Evolutionary conservation across 148 eudicot species (phyloP), one percentile per base, ranked within the genome.

Genomic region (Diospyros kaki): DNA sequence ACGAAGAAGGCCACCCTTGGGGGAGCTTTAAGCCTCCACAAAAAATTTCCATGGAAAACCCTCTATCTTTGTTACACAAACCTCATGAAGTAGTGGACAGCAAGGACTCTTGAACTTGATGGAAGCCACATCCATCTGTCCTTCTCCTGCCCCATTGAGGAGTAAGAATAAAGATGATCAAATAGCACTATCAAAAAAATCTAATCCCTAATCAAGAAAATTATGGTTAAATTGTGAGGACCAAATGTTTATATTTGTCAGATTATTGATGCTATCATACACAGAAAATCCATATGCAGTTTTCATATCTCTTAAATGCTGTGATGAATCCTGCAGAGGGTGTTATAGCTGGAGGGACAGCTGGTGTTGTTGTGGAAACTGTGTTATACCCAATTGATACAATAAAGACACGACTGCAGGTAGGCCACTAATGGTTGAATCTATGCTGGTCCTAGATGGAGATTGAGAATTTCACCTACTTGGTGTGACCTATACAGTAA

Each of bases 321-420:
- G 17, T 58, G 51, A 15, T 45, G 58, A 64, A 78, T 77, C 66
- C 15, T 72, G 92, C 90, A 94, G 97, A 94, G 85, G 98, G 98
- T 71, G 65, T 86, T 69, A 92, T 94, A 79, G 92, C 98, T 58
- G 98, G 98, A 77, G 98, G 97, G 62, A 86, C 89, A 44, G 97
- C 98, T 73, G 98, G 98, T 59, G 97, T 92, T 50, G 88, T 94
- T 71, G 98, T 94, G 74, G 98, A 94, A 81, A 92, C 98, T 64
- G 96, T 86, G 83, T 80, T 92, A 72, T 94, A 94, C 73, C 98
- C 97, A 54, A 94, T 92, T 76, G 98, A 94, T 81, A 94, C 98
- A 17, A 94, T 94, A 76, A 94, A 94, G 78, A 94, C 98, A 40
- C 88, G 98, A 53, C 82, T 94, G 74, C 98, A 94, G 97, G 98